These are phyloP conservation scores for Cephaloascus albidus DNA, from an alignment of 805 yeast genomes.

Conservation along the genomic window DNA sequence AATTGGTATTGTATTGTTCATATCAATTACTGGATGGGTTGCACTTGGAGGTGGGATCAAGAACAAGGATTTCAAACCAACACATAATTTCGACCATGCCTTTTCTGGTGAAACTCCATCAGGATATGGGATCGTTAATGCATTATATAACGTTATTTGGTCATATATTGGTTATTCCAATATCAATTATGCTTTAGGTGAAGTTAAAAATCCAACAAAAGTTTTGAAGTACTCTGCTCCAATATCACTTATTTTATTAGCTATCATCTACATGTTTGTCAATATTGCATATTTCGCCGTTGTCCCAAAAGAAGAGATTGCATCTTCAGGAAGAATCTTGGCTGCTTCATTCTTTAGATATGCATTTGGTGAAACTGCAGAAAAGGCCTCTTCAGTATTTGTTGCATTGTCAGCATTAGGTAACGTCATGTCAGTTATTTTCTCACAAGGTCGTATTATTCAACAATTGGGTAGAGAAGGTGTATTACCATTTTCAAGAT, in stretches of 20 bases:
- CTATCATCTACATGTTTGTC: slow-evolving; percentile 63
- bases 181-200: slow-evolving; percentile 77
- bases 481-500: slow-evolving; percentile 59
- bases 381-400: slow-evolving; percentile 66
- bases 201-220: slow-evolving; percentile 62
- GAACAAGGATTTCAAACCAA: slow-evolving; percentile 34
- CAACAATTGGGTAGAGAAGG: slow-evolving; percentile 83
- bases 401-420: slow-evolving; percentile 80
- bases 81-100: slow-evolving; percentile 51
- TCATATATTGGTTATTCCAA: slow-evolving; percentile 78
- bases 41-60: slow-evolving; percentile 66
- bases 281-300: slow-evolving; percentile 79
- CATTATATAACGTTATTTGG: slow-evolving; percentile 78
- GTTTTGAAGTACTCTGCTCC: slow-evolving; percentile 73
- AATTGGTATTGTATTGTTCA: slow-evolving; percentile 58
- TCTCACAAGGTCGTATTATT: slow-evolving; percentile 73
- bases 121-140: slow-evolving; percentile 65
- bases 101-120: slow-evolving; percentile 46
- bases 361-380: slow-evolving; percentile 63
- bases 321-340: slow-evolving; percentile 54
- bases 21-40: slow-evolving; percentile 75
- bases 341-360: slow-evolving; percentile 70
- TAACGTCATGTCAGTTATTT: slow-evolving; percentile 71
- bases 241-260: slow-evolving; percentile 48
- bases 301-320: slow-evolving; percentile 56